Conservation (phyloP, 805 yeast genomes). For the Blastobotrys terrestris region DNA sequence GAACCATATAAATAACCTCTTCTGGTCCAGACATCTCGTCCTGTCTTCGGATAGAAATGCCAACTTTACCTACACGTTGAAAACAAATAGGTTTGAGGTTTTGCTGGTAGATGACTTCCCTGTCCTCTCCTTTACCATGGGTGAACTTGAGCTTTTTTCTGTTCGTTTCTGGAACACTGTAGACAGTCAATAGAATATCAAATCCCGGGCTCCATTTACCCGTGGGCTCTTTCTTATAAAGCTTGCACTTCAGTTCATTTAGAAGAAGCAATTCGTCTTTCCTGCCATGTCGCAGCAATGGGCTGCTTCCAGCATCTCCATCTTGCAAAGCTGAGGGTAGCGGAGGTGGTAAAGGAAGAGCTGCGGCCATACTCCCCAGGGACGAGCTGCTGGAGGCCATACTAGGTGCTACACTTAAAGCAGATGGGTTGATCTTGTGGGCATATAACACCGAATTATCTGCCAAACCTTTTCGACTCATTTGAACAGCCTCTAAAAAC, state of each 20-base stretch:
- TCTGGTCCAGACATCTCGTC: slow-evolving; percentile 3
- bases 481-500: slow-evolving; percentile 17
- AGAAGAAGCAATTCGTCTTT: slow-evolving; percentile 13
- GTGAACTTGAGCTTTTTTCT: background rate
- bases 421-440: no score
- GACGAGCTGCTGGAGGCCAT: slow-evolving; percentile 1
- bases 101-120: background rate
- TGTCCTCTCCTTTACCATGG: background rate
- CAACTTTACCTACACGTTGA: slow-evolving; percentile 15
- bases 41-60: slow-evolving; percentile 12
- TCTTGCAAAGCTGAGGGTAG: background rate
- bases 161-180: background rate
- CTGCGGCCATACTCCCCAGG: background rate
- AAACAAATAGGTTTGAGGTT: slow-evolving; percentile 2
- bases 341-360: background rate
- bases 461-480: slow-evolving; percentile 15
- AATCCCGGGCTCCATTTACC: slow-evolving; percentile 16
- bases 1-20: slow-evolving; percentile 22
- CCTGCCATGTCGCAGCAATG: background rate
- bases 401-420: background rate
- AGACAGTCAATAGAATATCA: slow-evolving; percentile 4
- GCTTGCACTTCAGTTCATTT: slow-evolving; percentile 20
- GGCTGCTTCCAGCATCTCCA: background rate
- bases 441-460: slow-evolving; percentile 17
- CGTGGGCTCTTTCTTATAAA: slow-evolving; percentile 9